Percentiles rank a stretch among this genome's conserved stretches.
These are phyloP conservation scores for Trematosphaeria pertusa DNA, from an alignment of 2,329 filamentous ascomycete species.

Conservation along the genomic window DNA sequence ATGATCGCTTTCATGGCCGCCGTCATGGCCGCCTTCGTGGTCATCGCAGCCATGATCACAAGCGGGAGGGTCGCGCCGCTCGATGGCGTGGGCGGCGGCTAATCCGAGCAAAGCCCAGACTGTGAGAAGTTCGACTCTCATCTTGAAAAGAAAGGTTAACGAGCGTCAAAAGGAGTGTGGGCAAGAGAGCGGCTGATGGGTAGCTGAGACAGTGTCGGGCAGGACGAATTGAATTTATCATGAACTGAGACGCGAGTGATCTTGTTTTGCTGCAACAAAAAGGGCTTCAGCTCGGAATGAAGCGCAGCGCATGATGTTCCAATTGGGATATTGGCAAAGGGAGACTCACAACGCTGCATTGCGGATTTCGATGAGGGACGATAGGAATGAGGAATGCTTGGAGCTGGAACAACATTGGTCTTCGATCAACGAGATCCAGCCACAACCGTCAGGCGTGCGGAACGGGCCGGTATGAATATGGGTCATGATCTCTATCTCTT, in stretches of 20 bases:
- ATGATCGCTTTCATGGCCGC: constrained; percentile 8
- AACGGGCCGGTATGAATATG: too few relatives aligned
- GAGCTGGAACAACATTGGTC: too few relatives aligned
- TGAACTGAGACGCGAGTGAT: constrained; percentile 25
- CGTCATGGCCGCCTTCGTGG: constrained; percentile 5
- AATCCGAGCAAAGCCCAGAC: constrained; percentile 23
- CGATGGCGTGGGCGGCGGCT: constrained; percentile 22
- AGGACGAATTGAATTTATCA: constrained; percentile 36
- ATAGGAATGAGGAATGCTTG: constrained; percentile 8
- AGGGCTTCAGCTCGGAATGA: constrained; percentile 27
- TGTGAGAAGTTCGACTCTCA: constrained; percentile 26
- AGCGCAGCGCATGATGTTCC: constrained; percentile 26
- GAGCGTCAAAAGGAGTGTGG: constrained; percentile 28
- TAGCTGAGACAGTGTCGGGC: constrained; percentile 27
- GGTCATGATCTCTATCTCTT: too few relatives aligned
- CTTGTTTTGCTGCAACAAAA: constrained; percentile 30
- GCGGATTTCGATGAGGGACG: neutral
- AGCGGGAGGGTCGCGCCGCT: constrained; percentile 12
- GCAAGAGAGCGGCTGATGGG: constrained; percentile 20
- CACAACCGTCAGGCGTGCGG: too few relatives aligned
- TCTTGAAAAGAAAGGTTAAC: constrained; percentile 26
- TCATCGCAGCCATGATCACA: constrained; percentile 1
- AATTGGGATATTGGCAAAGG: constrained; percentile 20
- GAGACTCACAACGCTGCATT: constrained; percentile 2
- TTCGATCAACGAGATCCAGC: too few relatives aligned